phyloP scores from a whole-genome alignment of 768 basidiomycete genomes.

The Dioszegia crocea region DNA sequence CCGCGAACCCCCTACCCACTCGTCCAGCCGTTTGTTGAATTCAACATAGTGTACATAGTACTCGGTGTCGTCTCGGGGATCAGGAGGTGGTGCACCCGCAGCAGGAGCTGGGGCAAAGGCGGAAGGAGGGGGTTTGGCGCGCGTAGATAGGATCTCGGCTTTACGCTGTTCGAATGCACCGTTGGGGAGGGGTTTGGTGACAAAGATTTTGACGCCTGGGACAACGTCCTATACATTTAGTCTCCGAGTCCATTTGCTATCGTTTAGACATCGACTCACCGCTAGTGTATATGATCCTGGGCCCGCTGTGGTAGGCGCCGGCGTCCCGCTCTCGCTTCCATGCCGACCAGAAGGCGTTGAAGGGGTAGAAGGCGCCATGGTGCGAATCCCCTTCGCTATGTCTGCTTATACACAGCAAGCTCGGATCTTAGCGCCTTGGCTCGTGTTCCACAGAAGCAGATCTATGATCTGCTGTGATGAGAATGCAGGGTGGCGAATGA shows the following conservation, averaged over 20 bases:
- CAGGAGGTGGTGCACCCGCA: constrained; percentile 55
- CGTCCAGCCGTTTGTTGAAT: constrained; percentile 98
- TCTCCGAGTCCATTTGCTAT: neutral
- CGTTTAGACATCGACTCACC: constrained; percentile 23
- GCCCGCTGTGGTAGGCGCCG: constrained; percentile 35
- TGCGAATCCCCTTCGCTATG: neutral
- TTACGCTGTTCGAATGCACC: constrained; percentile 81
- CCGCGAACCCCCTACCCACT: constrained; percentile 87
- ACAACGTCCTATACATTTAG: constrained; percentile 62
- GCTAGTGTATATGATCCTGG: constrained; percentile 42
- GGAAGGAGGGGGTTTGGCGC: constrained; percentile 65
- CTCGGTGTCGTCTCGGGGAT: constrained; percentile 74
- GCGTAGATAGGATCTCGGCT: constrained; percentile 91
- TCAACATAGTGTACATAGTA: constrained; percentile 98
- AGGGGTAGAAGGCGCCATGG: constrained; percentile 44
- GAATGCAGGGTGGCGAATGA: too few species aligned
- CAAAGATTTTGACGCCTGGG: constrained; percentile 94
- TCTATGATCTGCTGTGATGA: neutral
- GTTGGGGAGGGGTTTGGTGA: constrained; percentile 70
- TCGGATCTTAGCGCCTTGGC: too few species aligned
- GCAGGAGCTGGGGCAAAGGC: constrained; percentile 41
- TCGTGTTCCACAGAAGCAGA: too few species aligned
- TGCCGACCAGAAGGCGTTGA: constrained; percentile 29
- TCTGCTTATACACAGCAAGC: too few species aligned
- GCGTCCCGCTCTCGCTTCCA: constrained; percentile 36